Percentiles rank a stretch among this genome's conserved stretches.
phyloP scores from a whole-genome alignment of 2,329 filamentous ascomycete species.

The Claviceps quebecensis region DNA sequence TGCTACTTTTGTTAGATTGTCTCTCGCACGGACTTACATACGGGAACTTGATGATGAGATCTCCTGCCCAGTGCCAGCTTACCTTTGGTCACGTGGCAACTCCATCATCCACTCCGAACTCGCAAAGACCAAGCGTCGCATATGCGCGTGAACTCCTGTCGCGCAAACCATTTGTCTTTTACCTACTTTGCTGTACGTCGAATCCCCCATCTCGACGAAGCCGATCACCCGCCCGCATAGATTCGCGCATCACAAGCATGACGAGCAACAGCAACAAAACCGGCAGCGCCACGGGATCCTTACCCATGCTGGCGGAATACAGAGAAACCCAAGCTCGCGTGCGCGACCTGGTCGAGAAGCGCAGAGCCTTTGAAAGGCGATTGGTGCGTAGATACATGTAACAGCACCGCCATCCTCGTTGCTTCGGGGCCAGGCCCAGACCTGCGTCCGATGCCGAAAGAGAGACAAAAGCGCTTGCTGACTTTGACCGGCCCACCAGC shows the following conservation, averaged over 20 bases:
- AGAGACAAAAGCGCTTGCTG: no score
- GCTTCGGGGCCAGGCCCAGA: not conserved
- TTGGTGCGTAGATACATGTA: conserved; percentile 18
- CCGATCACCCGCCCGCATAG: no score
- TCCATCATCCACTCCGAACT: not conserved
- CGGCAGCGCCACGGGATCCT: conserved; percentile 12
- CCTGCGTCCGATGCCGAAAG: not conserved
- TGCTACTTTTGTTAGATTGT: no score
- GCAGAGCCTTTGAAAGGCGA: conserved; percentile 22
- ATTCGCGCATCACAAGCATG: conserved; percentile 13
- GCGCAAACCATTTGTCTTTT: not conserved
- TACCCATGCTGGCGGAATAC: conserved; percentile 31
- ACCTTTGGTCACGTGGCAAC: not conserved
- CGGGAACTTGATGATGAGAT: no score
- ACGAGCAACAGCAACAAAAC: conserved; percentile 22
- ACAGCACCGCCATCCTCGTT: no score
- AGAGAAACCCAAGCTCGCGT: conserved; percentile 35
- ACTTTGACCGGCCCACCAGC: conserved; percentile 11
- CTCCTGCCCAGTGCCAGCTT: no score
- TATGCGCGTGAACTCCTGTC: no score
- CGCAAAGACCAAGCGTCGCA: no score
- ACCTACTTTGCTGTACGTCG: no score
- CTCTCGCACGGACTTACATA: no score
- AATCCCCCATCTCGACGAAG: no score
- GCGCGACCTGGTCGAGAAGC: conserved; percentile 32